A percentile compares a stretch with the other conserved stretches of the same genome.
phyloP scores from a whole-genome alignment of 2,329 filamentous ascomycete genomes.

The Westerdykella ornata region DNA sequence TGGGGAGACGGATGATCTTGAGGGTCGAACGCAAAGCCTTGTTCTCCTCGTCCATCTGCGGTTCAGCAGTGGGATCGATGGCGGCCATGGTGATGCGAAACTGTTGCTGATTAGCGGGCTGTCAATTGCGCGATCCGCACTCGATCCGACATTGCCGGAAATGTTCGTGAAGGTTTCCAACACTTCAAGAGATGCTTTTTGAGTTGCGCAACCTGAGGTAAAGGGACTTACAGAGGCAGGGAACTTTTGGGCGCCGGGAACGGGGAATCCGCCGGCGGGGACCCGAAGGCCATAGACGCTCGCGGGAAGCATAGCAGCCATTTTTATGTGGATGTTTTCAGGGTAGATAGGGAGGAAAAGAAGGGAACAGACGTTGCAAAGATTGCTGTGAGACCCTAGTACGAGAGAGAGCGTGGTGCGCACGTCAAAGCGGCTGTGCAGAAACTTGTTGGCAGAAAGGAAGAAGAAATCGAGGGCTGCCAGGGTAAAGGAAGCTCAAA shows the following conservation, averaged over 20 bases:
- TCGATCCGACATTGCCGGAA: too few species aligned
- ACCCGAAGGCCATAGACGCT: conserved; percentile 90
- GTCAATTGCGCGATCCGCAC: too few species aligned
- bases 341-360: conserved; percentile 3
- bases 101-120: conserved; percentile 43
- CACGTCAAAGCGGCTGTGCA: conserved; percentile 16
- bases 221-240: conserved; percentile 68
- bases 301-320: conserved; percentile 49
- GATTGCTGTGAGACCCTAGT: neutral
- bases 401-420: conserved; percentile 7
- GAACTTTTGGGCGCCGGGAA: conserved; percentile 67
- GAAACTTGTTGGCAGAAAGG: conserved; percentile 6
- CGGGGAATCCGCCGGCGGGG: conserved; percentile 73
- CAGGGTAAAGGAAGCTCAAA: conserved; percentile 16
- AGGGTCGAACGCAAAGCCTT: conserved; percentile 71
- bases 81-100: conserved; percentile 99
- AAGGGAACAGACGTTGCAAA: neutral
- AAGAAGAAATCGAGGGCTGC: conserved; percentile 8
- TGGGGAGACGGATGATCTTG: conserved; percentile 74
- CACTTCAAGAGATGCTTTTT: too few species aligned
- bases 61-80: conserved; percentile 76
- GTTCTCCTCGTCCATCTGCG: conserved; percentile 37
- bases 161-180: too few species aligned
- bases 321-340: conserved; percentile 16
- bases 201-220: neutral